Percentiles rank a stretch among this genome's conserved stretches.
These are phyloP conservation scores for Onygenales sp. DNA, from an alignment of 2,329 filamentous ascomycete species.

Conservation along the genomic window DNA sequence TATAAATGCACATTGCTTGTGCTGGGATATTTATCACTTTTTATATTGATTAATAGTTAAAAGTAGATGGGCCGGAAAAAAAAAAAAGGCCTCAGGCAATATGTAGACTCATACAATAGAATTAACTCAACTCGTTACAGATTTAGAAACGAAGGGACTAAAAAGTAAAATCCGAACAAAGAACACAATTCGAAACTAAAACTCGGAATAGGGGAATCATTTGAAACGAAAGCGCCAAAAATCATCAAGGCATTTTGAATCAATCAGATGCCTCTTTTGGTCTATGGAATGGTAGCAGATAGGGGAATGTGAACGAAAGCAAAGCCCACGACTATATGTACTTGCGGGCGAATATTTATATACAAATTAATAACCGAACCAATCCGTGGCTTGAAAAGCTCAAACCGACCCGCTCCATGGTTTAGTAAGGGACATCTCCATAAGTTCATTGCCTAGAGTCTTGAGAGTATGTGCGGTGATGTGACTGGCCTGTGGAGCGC, in stretches of 20 bases:
- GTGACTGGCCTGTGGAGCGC: slow-evolving; percentile 2
- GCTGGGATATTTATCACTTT: neutral
- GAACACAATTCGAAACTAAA: neutral
- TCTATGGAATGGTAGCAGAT: neutral
- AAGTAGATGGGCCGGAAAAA: too few relatives aligned
- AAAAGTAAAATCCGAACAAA: neutral
- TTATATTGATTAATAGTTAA: neutral
- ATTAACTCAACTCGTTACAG: neutral
- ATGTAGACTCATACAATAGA: neutral
- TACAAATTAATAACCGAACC: neutral
- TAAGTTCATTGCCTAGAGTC: slow-evolving; percentile 3
- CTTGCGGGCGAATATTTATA: neutral
- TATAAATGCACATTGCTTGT: neutral
- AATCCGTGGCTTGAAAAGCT: neutral
- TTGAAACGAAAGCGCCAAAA: neutral
- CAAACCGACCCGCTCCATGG: too few relatives aligned
- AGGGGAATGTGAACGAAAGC: neutral
- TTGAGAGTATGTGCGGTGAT: slow-evolving; percentile 6
- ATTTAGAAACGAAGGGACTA: neutral
- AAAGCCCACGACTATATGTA: neutral
- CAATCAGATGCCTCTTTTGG: neutral
- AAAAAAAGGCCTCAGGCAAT: too few relatives aligned
- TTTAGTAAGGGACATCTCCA: too few relatives aligned
- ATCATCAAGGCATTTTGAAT: neutral
- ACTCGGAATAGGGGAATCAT: neutral